These are phyloP conservation scores for Friedmanniomyces simplex DNA, from an alignment of 495 filamentous ascomycete species.

Conservation along the genomic window DNA sequence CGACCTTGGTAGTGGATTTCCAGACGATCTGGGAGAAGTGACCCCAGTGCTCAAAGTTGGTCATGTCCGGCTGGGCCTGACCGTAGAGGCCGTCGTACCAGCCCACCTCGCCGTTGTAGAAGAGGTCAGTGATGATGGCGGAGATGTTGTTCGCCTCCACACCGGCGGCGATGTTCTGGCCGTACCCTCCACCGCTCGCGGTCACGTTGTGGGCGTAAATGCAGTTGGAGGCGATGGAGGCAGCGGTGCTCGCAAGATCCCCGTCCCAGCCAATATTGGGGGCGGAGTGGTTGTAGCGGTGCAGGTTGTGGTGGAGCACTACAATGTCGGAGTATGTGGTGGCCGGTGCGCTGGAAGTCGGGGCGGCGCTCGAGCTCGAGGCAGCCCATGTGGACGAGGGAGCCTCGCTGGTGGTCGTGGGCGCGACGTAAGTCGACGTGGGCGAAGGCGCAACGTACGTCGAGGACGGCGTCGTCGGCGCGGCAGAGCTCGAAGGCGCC, in stretches of 20 bases:
- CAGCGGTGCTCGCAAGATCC: conserved; percentile 52
- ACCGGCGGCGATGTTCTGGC: conserved; percentile 69
- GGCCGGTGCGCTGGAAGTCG: conserved; percentile 21
- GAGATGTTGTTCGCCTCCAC: conserved; percentile 42
- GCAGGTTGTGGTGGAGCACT: conserved; percentile 71
- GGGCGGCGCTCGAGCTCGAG: conserved; percentile 2
- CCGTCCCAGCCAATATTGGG: conserved; percentile 51
- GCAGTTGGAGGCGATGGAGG: conserved; percentile 43
- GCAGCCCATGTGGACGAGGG: conserved; percentile 1
- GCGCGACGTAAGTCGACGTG: conserved; percentile 6
- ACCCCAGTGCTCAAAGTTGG: conserved; percentile 51
- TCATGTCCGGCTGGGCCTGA: conserved; percentile 39
- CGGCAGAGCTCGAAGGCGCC: conserved; percentile 10
- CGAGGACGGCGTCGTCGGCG: conserved; percentile 5
- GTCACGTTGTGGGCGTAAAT: conserved; percentile 68
- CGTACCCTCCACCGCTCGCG: conserved; percentile 58
- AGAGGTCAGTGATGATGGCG: conserved; percentile 58
- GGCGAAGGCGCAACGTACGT: conserved; percentile 6
- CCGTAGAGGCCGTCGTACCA: conserved; percentile 40
- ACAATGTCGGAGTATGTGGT: conserved; percentile 39
- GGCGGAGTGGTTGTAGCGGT: conserved; percentile 75
- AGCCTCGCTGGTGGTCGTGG: conserved; percentile 8
- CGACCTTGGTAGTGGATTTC: conserved; percentile 58
- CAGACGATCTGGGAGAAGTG: conserved; percentile 87
- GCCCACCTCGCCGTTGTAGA: conserved; percentile 72